These are phyloP conservation scores for Paspalum vaginatum DNA, from an alignment of 176 grass and related monocot genomes.

Conservation along the genomic window DNA sequence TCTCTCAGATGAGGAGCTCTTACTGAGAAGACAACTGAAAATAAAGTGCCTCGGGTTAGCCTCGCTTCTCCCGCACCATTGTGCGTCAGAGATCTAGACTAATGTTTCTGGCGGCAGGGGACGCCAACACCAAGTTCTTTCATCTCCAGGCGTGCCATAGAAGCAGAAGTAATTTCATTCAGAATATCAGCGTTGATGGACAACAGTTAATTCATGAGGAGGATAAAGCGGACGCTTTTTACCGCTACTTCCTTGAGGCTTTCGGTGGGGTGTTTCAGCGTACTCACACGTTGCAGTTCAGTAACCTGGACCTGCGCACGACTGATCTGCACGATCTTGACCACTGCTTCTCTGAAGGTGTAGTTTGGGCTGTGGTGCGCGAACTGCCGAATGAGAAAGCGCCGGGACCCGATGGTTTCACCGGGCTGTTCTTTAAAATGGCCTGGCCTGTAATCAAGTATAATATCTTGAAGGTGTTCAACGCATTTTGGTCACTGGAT, in stretches of 20 bases:
- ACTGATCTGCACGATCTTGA: background rate
- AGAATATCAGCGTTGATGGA: background rate
- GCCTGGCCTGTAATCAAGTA: background rate
- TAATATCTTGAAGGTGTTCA: background rate
- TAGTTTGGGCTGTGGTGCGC: background rate
- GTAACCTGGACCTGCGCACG: background rate
- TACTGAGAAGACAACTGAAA: too few relatives aligned
- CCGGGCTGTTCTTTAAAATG: background rate
- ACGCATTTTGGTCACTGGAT: background rate
- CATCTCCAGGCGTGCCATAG: background rate
- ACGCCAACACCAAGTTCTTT: background rate
- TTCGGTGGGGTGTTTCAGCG: background rate
- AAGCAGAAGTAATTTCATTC: background rate
- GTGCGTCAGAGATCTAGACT: background rate
- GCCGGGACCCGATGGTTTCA: background rate
- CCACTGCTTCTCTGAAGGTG: background rate
- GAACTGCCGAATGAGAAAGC: background rate
- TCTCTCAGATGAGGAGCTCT: too few relatives aligned
- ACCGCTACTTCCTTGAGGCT: background rate
- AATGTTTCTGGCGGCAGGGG: background rate
- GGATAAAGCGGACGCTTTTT: background rate
- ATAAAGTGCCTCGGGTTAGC: too few relatives aligned
- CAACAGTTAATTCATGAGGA: too few relatives aligned
- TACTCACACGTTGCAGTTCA: background rate
- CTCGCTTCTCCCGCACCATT: too few relatives aligned